Conservation (phyloP, 208 protist genomes). For the Trichomonas tenax region DNA sequence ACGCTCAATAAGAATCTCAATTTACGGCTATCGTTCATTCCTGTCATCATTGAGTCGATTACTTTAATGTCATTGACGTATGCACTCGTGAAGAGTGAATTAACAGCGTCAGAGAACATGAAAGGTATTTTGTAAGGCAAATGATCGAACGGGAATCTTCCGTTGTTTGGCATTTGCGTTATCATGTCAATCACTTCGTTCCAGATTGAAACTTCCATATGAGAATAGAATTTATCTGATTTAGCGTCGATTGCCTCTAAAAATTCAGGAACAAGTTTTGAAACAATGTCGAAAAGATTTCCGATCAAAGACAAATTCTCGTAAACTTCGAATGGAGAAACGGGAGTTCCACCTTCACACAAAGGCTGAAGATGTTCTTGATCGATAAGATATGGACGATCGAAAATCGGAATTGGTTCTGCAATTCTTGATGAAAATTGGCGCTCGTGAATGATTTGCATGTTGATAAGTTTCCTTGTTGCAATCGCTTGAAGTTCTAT, state of each 20-base stretch:
- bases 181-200: neutral
- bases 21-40: neutral
- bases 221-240: neutral
- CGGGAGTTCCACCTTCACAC: neutral
- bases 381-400: neutral
- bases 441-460: neutral
- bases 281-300: neutral
- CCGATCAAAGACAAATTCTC: neutral
- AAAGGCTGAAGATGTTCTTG: neutral
- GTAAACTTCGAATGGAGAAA: neutral
- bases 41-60: neutral
- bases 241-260: neutral
- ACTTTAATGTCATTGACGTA: neutral
- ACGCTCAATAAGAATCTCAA: neutral
- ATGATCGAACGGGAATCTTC: neutral
- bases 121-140: neutral
- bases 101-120: neutral
- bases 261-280: neutral
- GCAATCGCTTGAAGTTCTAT: neutral
- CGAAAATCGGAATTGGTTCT: neutral
- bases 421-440: neutral
- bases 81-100: neutral
- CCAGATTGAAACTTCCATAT: neutral
- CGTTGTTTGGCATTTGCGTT: neutral
- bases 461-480: neutral